Conservation (phyloP, 148 eudicot species). For the Nepenthes gracilis region DNA sequence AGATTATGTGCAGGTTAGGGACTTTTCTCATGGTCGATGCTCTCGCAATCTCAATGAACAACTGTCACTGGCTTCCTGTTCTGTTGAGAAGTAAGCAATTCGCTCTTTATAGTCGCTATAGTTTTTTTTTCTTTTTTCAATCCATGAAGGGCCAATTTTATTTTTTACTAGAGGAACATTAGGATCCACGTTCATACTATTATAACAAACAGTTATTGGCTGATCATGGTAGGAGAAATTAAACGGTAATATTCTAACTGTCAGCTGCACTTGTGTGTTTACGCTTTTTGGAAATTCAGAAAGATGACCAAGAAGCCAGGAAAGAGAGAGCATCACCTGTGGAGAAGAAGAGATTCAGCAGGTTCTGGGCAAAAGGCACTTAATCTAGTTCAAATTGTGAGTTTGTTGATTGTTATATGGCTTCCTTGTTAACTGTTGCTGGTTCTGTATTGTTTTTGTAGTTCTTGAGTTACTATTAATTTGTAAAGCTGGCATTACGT, state of each 20-base stretch:
- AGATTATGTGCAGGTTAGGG: conserved; percentile 2
- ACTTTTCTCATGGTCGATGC: conserved; percentile 4
- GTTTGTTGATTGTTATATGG: conserved; percentile 10
- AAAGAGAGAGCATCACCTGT: conserved; percentile 77
- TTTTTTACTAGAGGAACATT: neutral
- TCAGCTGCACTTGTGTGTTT: neutral
- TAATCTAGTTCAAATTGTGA: conserved; percentile 65
- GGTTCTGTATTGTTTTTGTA: neutral
- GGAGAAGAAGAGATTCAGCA: conserved; percentile 71
- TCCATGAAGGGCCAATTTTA: too few species aligned
- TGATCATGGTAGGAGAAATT: neutral
- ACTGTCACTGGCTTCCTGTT: conserved; percentile 8
- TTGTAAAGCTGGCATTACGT: neutral
- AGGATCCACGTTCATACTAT: neutral
- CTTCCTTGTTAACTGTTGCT: neutral
- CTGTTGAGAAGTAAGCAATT: conserved; percentile 35
- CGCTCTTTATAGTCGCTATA: neutral
- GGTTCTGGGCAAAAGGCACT: conserved; percentile 89
- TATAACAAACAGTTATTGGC: too few species aligned
- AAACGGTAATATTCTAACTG: conserved; percentile 2
- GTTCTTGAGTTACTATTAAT: neutral
- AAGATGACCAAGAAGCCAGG: conserved; percentile 36
- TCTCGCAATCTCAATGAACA: conserved; percentile 7
- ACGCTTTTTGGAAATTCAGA: conserved; percentile 16
- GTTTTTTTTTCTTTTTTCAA: neutral